Evolutionary conservation across 2,329 filamentous ascomycete genomes (phyloP), one percentile per base, ranked within the genome.

Genomic region (Hirsutella minnesotensis): DNA sequence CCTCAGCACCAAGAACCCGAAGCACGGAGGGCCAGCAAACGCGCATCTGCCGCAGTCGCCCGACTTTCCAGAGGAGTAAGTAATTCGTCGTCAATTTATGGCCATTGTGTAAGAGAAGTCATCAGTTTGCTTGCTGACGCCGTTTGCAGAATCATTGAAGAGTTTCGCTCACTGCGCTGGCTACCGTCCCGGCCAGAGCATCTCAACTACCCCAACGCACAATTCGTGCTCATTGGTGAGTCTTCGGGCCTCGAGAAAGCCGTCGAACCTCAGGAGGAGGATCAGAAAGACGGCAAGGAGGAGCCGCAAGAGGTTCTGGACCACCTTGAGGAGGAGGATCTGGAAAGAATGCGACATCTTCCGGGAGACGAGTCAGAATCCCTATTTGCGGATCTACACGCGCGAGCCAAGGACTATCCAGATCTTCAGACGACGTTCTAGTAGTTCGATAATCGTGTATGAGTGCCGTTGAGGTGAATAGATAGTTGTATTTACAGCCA

Each of bases 141-240:
- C 12, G 13, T 36, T 2, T 54, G 15, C 43, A 82, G 79, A 31
- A 67, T 92, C 20, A 68, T 78, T 27, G 73, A 86, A 3, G 81
- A 85, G 47, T 94, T 95, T 54, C 67, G 73, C 15, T 71, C 75
- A 8, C 69, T 83, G 2, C 77, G 83, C 38, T 95, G 88, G 88
- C 70, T 79, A 43, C 78, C 85, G 0, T 70, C 85, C 1, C 69
- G 80, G 49, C 84, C 87, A 0, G 76, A 82, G 44, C 79, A 88
- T 51, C 68, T 94, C 3, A 73, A 89, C 52, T 86, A 85, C 54
- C 71, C 70, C 31, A 84, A 86, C 50, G 75, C 83, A 0, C 86
- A 94, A 56, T 72, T 94, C 43, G 64, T 95, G 16, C 24, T 39
- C 8, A 39, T 39, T 10, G 38, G 38, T n/a, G 38, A 39, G 9